These are phyloP conservation scores for Blepharisma japonicum DNA, from an alignment of 73 alveolate species.

Conservation along the genomic window DNA sequence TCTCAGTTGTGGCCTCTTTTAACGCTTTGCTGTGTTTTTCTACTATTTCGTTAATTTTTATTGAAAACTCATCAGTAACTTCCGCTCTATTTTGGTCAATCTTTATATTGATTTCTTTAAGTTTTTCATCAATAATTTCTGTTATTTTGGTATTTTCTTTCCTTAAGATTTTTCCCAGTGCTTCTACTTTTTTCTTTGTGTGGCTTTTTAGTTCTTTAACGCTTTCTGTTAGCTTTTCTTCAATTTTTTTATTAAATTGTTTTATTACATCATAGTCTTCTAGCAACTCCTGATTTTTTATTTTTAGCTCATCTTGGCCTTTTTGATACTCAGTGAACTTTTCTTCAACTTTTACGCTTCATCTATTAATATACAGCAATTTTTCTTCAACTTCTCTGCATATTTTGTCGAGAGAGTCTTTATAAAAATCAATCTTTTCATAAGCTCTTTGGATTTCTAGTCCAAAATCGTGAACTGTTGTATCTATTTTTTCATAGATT, in stretches of 20 bases:
- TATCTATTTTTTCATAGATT: neutral
- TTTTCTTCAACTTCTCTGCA: conserved; percentile 2
- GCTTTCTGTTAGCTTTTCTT: neutral
- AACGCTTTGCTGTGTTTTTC: neutral
- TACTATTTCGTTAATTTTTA: neutral
- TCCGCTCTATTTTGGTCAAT: neutral
- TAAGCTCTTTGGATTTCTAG: conserved; percentile 1
- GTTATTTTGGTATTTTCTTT: neutral
- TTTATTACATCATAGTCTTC: neutral
- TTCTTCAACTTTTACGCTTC: conserved; percentile 1
- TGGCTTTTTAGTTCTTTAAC: neutral
- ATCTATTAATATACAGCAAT: neutral
- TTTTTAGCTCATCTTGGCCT: neutral
- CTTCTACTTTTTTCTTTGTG: neutral
- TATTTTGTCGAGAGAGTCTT: neutral
- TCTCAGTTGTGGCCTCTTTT: conserved; percentile 1
- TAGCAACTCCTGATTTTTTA: neutral
- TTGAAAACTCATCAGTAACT: neutral
- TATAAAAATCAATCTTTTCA: neutral
- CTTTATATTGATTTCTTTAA: neutral
- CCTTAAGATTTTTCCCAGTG: neutral
- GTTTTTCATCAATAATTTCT: neutral
- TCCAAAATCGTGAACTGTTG: neutral
- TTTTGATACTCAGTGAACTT: neutral
- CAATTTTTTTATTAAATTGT: neutral